phyloP scores from a whole-genome alignment of 257 asterid genomes.

The Scutellaria minor region DNA sequence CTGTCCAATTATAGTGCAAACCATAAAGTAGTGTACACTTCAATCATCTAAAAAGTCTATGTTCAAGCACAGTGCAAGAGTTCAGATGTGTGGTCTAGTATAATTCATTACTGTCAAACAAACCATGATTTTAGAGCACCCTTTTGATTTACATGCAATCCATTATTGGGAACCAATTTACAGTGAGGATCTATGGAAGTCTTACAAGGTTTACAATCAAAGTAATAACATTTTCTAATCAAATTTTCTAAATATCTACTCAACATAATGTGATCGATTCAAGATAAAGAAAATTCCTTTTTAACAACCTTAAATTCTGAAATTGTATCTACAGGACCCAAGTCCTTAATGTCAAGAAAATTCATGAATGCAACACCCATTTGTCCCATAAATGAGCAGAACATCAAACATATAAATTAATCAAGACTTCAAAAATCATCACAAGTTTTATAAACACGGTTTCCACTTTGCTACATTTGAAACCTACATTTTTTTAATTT shows the following conservation, averaged over 20 bases:
- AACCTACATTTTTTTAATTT: not conserved
- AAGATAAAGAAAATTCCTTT: not conserved
- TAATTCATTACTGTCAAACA: not conserved
- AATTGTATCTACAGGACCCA: not conserved
- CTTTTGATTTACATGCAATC: not conserved
- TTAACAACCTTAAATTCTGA: not conserved
- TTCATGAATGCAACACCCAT: not conserved
- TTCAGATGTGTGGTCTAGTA: not conserved
- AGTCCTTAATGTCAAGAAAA: not conserved
- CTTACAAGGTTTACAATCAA: not conserved
- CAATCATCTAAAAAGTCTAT: not conserved
- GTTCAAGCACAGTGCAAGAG: not conserved
- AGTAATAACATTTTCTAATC: not conserved
- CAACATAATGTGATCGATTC: not conserved
- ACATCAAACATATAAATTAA: not conserved
- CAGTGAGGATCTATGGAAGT: not conserved
- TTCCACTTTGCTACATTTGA: not conserved
- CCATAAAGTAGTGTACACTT: not conserved
- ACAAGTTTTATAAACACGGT: not conserved
- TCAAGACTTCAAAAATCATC: not conserved
- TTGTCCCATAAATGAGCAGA: slow-evolving; percentile 5
- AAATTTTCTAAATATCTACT: not conserved
- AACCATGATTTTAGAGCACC: slow-evolving; percentile 3
- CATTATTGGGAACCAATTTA: not conserved
- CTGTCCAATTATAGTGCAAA: not conserved